Evolutionary conservation across 306 rosid species (phyloP).

Genomic region (Begonia loranthoides): DNA sequence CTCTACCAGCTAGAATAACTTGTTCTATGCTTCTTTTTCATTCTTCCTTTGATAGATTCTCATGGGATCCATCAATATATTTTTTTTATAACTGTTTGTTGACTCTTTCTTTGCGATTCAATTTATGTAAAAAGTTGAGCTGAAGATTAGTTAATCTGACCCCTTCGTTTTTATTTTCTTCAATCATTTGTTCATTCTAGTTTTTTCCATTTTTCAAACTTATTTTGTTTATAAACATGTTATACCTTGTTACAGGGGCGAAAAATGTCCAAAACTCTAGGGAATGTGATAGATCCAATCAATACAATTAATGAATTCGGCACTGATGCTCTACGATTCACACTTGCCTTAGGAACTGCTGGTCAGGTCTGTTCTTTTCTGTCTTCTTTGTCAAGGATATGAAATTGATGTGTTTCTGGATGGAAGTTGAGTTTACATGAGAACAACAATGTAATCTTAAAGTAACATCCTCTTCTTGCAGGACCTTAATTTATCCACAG

Average conservation of each 20-base stretch:
- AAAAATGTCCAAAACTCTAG: slow-evolving; percentile 90
- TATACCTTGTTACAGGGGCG: slow-evolving; percentile 47
- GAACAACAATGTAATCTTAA: background rate
- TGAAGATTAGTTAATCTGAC: too few species aligned
- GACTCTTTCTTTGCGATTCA: too few species aligned
- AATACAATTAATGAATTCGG: slow-evolving; percentile 86
- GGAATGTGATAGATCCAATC: slow-evolving; percentile 85
- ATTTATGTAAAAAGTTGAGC: too few species aligned
- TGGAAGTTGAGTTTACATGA: background rate
- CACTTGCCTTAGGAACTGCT: slow-evolving; percentile 92
- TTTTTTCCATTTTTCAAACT: background rate
- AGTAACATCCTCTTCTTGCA: slow-evolving; percentile 17
- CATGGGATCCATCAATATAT: too few species aligned
- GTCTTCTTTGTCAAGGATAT: too few species aligned
- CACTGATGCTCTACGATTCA: slow-evolving; percentile 89
- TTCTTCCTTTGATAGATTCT: too few species aligned
- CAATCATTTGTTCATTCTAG: background rate
- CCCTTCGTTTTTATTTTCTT: background rate
- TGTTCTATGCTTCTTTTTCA: too few species aligned
- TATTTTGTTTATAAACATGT: too few species aligned
- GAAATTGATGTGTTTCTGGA: background rate
- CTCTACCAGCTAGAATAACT: too few species aligned
- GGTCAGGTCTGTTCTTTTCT: slow-evolving; percentile 63
- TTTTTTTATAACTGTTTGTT: too few species aligned
- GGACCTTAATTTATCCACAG: slow-evolving; percentile 93